Evolutionary conservation across 345 rosid species (phyloP), one percentile per base, ranked within the genome.

Genomic region (Fremontodendron californicum): DNA sequence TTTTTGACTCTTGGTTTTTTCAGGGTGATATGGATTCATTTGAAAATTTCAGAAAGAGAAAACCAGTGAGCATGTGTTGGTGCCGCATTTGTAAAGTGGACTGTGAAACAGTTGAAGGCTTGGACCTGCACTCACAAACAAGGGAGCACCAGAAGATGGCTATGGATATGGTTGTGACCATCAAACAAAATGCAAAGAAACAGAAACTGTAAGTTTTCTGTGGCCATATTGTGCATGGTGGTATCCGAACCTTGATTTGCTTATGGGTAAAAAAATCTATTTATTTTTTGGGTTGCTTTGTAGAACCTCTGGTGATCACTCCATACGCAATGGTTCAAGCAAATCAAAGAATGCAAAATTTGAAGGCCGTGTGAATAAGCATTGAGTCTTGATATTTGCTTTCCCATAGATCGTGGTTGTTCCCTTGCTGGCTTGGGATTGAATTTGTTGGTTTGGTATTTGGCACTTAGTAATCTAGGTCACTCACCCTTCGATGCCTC

Each of bases 31-130:
- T 80, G 78, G 90, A 87, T 49, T 61, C 87, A 71, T 84, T 83
- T 78, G 94, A 86, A 57, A 81, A 78, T 81, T 78, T 82, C 31
- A 88, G 93, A 78, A 89, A 86, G 84, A 86, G 92, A 81, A 87
- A 71, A 80, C 64, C 82, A 21, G 23, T 79, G 65, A 83, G 80
- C 88, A 83, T 77, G 86, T 93, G 91, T 40, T 92, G 97, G 97
- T 92, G 97, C 73, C 91, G 90, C 39, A 87, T 92, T 43, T 92
- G 97, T 85, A 89, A 88, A 75, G 84, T 90, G 60, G 94, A 92
- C 62, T 90, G 97, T 74, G 89, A 89, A 81, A 86, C 94, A 23
- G 90, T 89, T 58, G 93, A 91, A 79, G 88, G 94, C 75, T 81
- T 86, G 78, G 91, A 90, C 80, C 71, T 89, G 65, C 93, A 93